These are phyloP conservation scores for Ustilago curta DNA, from an alignment of 1,284 basidiomycete genomes.

Conservation along the genomic window DNA sequence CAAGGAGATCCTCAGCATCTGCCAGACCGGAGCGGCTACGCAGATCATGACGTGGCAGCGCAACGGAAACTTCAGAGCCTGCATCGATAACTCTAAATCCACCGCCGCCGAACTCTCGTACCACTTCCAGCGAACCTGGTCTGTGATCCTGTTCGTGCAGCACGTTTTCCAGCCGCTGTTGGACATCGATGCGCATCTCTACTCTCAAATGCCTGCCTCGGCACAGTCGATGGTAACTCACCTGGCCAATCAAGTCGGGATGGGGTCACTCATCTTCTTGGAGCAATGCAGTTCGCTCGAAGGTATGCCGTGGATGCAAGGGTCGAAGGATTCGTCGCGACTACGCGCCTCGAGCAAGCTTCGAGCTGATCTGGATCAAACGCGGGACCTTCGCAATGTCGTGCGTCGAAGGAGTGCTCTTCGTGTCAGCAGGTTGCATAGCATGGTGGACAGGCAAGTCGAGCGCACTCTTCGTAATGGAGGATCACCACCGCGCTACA, in stretches of 20 bases:
- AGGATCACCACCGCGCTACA: slow-evolving; percentile 22
- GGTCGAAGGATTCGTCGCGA: slow-evolving; percentile 32
- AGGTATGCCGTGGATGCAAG: slow-evolving; percentile 38
- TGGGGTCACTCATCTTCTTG: slow-evolving; percentile 38
- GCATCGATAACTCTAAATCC: slow-evolving; percentile 20
- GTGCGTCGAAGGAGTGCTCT: slow-evolving; percentile 38
- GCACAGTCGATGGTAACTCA: slow-evolving; percentile 37
- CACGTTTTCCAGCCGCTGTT: slow-evolving; percentile 33
- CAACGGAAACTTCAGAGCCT: slow-evolving; percentile 30
- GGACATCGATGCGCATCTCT: slow-evolving; percentile 28
- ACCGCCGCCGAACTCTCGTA: slow-evolving; percentile 20
- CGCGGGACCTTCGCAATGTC: slow-evolving; percentile 25
- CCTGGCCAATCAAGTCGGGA: slow-evolving; percentile 29
- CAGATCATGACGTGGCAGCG: slow-evolving; percentile 51
- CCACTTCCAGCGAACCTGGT: slow-evolving; percentile 30
- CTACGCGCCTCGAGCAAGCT: slow-evolving; percentile 35
- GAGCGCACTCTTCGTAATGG: slow-evolving; percentile 26
- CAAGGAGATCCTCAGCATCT: slow-evolving; percentile 36
- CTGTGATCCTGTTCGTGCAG: slow-evolving; percentile 32
- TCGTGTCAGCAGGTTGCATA: slow-evolving; percentile 24
- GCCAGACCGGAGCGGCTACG: slow-evolving; percentile 31
- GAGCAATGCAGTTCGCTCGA: slow-evolving; percentile 46
- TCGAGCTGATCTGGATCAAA: slow-evolving; percentile 21
- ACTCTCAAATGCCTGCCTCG: slow-evolving; percentile 35
- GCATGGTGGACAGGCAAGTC: slow-evolving; percentile 33